These are phyloP conservation scores for Neoboletus magnificus DNA, from an alignment of 768 basidiomycete species.

Conservation along the genomic window DNA sequence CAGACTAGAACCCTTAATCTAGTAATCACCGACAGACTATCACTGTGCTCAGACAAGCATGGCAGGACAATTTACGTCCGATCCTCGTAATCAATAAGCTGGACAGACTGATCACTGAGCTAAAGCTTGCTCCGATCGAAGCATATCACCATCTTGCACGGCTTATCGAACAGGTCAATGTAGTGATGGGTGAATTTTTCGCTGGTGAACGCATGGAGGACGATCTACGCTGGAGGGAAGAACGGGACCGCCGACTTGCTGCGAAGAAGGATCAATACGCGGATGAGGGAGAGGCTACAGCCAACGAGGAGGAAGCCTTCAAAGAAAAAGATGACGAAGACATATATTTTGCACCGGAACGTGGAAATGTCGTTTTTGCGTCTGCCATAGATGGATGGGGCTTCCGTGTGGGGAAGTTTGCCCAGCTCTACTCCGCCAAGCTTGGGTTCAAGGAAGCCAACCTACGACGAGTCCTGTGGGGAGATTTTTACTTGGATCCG, in stretches of 20 bases:
- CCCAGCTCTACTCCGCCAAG: conserved; percentile 86
- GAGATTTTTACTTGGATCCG: conserved; percentile 94
- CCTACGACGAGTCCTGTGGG: conserved; percentile 87
- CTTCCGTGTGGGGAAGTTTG: conserved; percentile 91
- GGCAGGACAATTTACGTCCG: conserved; percentile 84
- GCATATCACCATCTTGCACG: conserved; percentile 93
- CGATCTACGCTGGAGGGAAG: conserved; percentile 91
- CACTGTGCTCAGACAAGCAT: conserved; percentile 91
- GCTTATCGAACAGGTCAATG: conserved; percentile 95
- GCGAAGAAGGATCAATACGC: conserved; percentile 69
- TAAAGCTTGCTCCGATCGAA: conserved; percentile 86
- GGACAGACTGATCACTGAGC: conserved; percentile 90
- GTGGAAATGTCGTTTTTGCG: conserved; percentile 94
- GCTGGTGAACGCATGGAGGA: conserved; percentile 96
- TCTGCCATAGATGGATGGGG: conserved; percentile 98
- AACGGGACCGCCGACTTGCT: conserved; percentile 77
- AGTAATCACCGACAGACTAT: conserved; percentile 62
- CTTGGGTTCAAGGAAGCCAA: conserved; percentile 88
- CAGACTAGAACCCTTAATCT: not conserved
- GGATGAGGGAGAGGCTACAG: conserved; percentile 58
- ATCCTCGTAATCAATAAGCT: conserved; percentile 97
- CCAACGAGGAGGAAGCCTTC: conserved; percentile 65
- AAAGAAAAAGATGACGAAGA: conserved; percentile 97
- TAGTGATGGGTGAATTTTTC: conserved; percentile 96
- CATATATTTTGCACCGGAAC: conserved; percentile 94